These are phyloP conservation scores for Backusella westeae DNA, from an alignment of 192 early-diverging fungal species.

Conservation along the genomic window DNA sequence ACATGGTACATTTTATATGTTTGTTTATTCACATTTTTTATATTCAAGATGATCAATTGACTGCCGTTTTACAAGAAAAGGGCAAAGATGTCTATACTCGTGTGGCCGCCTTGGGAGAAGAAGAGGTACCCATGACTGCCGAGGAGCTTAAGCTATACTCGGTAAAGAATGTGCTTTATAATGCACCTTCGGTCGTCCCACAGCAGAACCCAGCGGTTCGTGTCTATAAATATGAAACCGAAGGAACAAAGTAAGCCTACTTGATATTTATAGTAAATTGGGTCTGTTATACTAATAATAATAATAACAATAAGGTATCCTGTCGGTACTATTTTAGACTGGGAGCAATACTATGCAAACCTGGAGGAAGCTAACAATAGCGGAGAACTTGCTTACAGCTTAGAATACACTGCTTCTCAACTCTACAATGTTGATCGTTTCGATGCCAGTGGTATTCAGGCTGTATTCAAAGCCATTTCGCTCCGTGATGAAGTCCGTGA, in stretches of 20 bases:
- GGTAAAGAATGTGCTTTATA: conserved; percentile 23
- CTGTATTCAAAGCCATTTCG: conserved; percentile 5
- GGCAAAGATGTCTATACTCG: neutral
- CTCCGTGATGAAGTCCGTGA: conserved; percentile 1
- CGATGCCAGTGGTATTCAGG: conserved; percentile 12
- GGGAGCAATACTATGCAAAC: conserved; percentile 31
- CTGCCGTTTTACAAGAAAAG: conserved; percentile 18
- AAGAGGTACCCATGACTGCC: neutral
- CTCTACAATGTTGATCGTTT: conserved; percentile 20
- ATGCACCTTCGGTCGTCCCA: conserved; percentile 40
- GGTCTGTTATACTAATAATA: neutral
- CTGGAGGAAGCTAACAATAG: conserved; percentile 21
- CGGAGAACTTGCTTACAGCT: conserved; percentile 8
- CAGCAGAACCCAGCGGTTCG: conserved; percentile 38
- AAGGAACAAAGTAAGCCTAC: neutral
- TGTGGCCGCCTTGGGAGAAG: conserved; percentile 8
- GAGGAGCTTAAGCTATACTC: conserved; percentile 3
- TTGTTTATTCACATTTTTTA: neutral
- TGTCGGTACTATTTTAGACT: conserved; percentile 28
- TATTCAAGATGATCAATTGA: conserved; percentile 20
- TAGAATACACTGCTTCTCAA: conserved; percentile 31
- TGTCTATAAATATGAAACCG: conserved; percentile 37
- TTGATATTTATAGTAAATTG: neutral
- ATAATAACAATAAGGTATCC: neutral
- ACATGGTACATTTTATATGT: neutral